Evolutionary conservation across 1,139 yeast species (phyloP).

Genomic region (Candida gigantensis): DNA sequence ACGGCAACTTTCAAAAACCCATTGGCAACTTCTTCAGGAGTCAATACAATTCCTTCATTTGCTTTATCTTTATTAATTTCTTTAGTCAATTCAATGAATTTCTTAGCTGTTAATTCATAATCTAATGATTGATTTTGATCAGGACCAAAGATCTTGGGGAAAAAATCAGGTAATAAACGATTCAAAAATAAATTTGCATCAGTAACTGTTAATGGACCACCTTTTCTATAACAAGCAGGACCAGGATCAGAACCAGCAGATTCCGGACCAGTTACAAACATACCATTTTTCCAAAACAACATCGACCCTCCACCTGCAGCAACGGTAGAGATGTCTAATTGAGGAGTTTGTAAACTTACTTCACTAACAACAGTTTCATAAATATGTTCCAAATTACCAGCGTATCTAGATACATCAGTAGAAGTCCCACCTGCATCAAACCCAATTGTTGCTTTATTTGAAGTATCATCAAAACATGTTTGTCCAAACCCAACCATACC

Average conservation of each 20-base stretch:
- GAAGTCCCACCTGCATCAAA: slow-evolving; percentile 53
- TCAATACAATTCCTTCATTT: slow-evolving; percentile 21
- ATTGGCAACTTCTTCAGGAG: slow-evolving; percentile 43
- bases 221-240: slow-evolving; percentile 48
- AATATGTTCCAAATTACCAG: slow-evolving; percentile 43
- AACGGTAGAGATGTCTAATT: slow-evolving; percentile 47
- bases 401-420: slow-evolving; percentile 46
- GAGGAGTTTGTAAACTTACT: slow-evolving; percentile 47
- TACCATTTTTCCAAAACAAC: slow-evolving; percentile 46
- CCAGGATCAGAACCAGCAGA: slow-evolving; percentile 52
- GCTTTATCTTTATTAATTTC: slow-evolving; percentile 32
- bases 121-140: slow-evolving; percentile 43
- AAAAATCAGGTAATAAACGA: slow-evolving; percentile 39
- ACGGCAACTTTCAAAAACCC: slow-evolving; percentile 49
- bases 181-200: slow-evolving; percentile 48
- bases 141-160: slow-evolving; percentile 48
- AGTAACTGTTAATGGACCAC: slow-evolving; percentile 49
- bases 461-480: slow-evolving; percentile 38
- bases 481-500: slow-evolving; percentile 53
- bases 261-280: slow-evolving; percentile 51
- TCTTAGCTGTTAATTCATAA: slow-evolving; percentile 28
- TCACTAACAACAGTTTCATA: slow-evolving; percentile 47
- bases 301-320: slow-evolving; percentile 53
- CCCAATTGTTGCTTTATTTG: slow-evolving; percentile 42
- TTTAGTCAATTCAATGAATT: slow-evolving; percentile 34